These are phyloP conservation scores for Drechslerella dactyloides DNA, from an alignment of 2,329 filamentous ascomycete genomes.

Conservation along the genomic window DNA sequence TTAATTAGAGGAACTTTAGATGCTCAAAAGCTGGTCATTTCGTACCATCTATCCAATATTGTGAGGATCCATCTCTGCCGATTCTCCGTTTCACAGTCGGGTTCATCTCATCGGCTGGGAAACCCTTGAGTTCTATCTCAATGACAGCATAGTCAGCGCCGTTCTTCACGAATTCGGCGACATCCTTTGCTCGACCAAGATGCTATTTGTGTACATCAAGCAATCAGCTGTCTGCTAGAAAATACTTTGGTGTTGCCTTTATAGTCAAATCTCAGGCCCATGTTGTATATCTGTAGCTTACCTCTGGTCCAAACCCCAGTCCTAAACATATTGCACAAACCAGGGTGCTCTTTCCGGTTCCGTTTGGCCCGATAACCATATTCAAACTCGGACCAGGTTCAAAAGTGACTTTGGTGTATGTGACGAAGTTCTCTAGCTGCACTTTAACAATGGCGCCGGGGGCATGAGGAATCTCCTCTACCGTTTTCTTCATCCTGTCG, in stretches of 20 bases:
- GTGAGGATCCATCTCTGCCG: slow-evolving; percentile 78
- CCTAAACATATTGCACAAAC: slow-evolving; percentile 96
- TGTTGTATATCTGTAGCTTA: slow-evolving; percentile 56
- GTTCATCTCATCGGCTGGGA: slow-evolving; percentile 68
- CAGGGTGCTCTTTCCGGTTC: slow-evolving; percentile 94
- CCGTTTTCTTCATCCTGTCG: slow-evolving; percentile 48
- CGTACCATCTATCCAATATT: slow-evolving; percentile 77
- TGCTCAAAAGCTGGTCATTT: slow-evolving; percentile 59
- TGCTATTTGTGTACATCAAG: slow-evolving; percentile 60
- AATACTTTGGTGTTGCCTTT: slow-evolving; percentile 9
- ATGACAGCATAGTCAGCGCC: slow-evolving; percentile 77
- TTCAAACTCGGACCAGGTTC: slow-evolving; percentile 89
- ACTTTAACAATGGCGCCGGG: slow-evolving; percentile 89
- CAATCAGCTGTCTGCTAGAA: slow-evolving; percentile 15
- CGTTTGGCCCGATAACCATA: slow-evolving; percentile 99
- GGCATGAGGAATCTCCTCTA: slow-evolving; percentile 40
- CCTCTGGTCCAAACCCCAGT: slow-evolving; percentile 77
- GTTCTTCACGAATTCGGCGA: slow-evolving; percentile 93
- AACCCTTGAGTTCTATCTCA: slow-evolving; percentile 84
- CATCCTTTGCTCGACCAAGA: slow-evolving; percentile 81
- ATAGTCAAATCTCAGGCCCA: no score
- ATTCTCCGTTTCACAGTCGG: slow-evolving; percentile 77
- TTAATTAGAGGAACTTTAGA: neutral
- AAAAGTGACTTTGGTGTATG: slow-evolving; percentile 91
- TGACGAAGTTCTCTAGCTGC: slow-evolving; percentile 86